Conservation (phyloP, 495 filamentous ascomycete genomes). For the Hypoxylon crocopeplum region DNA sequence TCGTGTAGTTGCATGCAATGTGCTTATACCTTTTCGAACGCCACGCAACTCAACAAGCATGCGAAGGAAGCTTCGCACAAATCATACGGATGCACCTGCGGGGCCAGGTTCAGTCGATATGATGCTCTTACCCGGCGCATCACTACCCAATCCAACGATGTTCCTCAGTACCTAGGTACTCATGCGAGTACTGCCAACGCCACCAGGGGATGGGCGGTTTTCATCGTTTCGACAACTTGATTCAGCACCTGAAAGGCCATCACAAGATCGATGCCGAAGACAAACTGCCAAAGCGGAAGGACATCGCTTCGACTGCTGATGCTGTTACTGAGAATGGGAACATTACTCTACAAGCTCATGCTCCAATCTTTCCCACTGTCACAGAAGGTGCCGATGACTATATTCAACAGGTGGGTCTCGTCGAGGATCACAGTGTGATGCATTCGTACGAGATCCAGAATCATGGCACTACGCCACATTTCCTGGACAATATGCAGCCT, state of each 20-base stretch:
- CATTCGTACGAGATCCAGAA: no score
- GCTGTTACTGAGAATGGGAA: no score
- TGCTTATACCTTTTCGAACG: neutral
- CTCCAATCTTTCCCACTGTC: no score
- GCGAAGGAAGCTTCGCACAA: constrained; percentile 1
- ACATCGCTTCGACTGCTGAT: no score
- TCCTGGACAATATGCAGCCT: no score
- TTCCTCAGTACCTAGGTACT: neutral
- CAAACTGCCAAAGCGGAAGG: neutral
- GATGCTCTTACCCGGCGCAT: constrained; percentile 5
- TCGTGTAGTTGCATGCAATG: neutral
- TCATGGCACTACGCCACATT: no score
- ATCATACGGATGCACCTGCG: constrained; percentile 5
- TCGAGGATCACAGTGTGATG: no score
- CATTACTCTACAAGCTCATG: no score
- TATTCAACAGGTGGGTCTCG: no score
- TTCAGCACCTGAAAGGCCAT: constrained; percentile 1
- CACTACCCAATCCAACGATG: neutral
- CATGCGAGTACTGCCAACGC: constrained; percentile 2
- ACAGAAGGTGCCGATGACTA: no score
- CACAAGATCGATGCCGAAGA: neutral
- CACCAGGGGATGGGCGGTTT: constrained; percentile 4
- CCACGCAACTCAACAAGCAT: constrained; percentile 1
- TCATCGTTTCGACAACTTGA: constrained; percentile 6
- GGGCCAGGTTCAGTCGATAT: neutral